These are phyloP conservation scores for Salix arbutifolia DNA, from an alignment of 345 rosid species.

Conservation along the genomic window DNA sequence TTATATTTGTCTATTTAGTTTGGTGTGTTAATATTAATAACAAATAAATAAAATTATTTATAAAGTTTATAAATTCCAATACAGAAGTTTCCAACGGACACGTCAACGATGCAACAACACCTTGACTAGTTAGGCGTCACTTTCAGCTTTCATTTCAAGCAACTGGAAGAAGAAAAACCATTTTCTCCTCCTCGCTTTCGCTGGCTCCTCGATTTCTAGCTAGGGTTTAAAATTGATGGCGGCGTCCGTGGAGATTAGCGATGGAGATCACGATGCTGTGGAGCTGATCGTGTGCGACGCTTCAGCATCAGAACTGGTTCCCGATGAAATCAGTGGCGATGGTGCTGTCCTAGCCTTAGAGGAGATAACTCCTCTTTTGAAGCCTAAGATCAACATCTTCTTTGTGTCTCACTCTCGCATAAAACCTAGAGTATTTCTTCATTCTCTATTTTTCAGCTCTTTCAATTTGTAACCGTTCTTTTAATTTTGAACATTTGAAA, in stretches of 20 bases:
- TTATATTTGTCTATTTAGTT: too few species aligned
- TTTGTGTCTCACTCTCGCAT: conserved; percentile 58
- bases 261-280: conserved; percentile 37
- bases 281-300: conserved; percentile 59
- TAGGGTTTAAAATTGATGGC: background rate
- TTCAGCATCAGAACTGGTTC: conserved; percentile 31
- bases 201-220: background rate
- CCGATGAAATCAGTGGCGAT: background rate
- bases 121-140: too few species aligned
- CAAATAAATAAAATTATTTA: too few species aligned
- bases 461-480: background rate
- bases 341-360: conserved; percentile 32
- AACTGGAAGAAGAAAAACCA: background rate
- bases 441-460: background rate
- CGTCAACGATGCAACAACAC: too few species aligned
- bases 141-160: background rate
- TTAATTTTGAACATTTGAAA: too few species aligned
- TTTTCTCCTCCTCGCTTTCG: background rate
- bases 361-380: conserved; percentile 68
- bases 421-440: conserved; percentile 52
- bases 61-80: too few species aligned
- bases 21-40: too few species aligned
- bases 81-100: background rate
- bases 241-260: conserved; percentile 19
- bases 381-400: conserved; percentile 79